Percentiles rank a stretch among this genome's conserved stretches.
Conservation (phyloP, 345 rosid genomes). For the Angophora floribunda region DNA sequence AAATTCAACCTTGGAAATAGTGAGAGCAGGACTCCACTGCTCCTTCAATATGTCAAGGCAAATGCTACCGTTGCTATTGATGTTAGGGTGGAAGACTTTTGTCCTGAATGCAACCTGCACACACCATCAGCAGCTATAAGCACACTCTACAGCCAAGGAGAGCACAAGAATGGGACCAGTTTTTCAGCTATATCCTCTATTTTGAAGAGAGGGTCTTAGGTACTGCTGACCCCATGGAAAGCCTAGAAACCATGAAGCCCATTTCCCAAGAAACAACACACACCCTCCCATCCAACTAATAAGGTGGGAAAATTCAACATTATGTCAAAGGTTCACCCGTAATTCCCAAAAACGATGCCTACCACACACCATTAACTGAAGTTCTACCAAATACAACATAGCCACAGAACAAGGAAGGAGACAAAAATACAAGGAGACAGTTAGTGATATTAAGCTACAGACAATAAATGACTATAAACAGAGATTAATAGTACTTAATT, state of each 20-base stretch:
- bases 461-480: not conserved
- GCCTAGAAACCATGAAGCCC: not conserved
- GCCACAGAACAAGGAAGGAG: not conserved
- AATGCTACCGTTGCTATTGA: conserved; percentile 1
- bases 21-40: not conserved
- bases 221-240: not conserved
- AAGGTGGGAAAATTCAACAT: not conserved
- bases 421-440: not conserved
- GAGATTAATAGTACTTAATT: not conserved
- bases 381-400: not conserved
- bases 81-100: not conserved
- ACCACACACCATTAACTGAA: not conserved
- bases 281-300: not conserved
- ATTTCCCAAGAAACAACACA: not conserved
- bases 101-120: conserved; percentile 1
- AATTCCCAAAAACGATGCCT: not conserved
- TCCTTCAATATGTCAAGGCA: conserved; percentile 1
- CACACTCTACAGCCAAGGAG: not conserved
- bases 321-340: not conserved
- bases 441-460: not conserved
- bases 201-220: not conserved
- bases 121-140: not conserved
- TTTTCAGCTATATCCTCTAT: not conserved
- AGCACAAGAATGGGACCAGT: not conserved
- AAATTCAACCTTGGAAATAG: not conserved